Percentiles rank a stretch among this genome's conserved stretches.
These are phyloP conservation scores for Colletotrichum incanum DNA, from an alignment of 2,329 filamentous ascomycete species.

Conservation along the genomic window DNA sequence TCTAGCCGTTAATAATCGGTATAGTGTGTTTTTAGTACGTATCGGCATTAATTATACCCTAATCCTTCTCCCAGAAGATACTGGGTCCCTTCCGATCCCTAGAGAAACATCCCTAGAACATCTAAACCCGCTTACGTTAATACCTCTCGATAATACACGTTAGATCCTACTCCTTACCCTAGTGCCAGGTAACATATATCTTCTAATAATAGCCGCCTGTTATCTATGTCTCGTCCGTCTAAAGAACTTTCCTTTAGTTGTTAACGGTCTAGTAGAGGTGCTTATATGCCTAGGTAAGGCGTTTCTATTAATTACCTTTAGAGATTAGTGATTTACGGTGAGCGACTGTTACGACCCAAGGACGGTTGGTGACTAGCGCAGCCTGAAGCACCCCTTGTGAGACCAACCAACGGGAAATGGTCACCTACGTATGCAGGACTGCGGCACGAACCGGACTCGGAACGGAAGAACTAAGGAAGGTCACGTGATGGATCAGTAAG, in stretches of 20 bases:
- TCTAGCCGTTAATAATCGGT: background rate
- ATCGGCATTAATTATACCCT: background rate
- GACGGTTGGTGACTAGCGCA: too few relatives aligned
- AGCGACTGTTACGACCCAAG: too few relatives aligned
- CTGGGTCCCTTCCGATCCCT: background rate
- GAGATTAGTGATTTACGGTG: too few relatives aligned
- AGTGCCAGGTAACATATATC: background rate
- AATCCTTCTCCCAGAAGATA: constrained; percentile 1
- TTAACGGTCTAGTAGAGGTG: background rate
- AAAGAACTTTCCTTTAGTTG: background rate
- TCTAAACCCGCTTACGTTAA: background rate
- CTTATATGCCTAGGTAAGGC: background rate
- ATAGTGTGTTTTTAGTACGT: constrained; percentile 5
- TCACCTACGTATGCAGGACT: too few relatives aligned
- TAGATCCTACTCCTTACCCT: background rate
- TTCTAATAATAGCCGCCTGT: background rate
- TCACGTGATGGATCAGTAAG: too few relatives aligned
- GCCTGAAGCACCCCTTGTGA: too few relatives aligned
- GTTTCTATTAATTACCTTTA: background rate
- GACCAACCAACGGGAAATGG: too few relatives aligned
- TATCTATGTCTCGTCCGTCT: background rate
- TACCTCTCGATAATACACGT: background rate
- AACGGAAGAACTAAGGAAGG: too few relatives aligned
- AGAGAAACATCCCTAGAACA: constrained; percentile 11
- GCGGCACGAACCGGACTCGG: too few relatives aligned